Evolutionary conservation across 2,329 filamentous ascomycete species (phyloP).

Genomic region (Helotiales sp.): DNA sequence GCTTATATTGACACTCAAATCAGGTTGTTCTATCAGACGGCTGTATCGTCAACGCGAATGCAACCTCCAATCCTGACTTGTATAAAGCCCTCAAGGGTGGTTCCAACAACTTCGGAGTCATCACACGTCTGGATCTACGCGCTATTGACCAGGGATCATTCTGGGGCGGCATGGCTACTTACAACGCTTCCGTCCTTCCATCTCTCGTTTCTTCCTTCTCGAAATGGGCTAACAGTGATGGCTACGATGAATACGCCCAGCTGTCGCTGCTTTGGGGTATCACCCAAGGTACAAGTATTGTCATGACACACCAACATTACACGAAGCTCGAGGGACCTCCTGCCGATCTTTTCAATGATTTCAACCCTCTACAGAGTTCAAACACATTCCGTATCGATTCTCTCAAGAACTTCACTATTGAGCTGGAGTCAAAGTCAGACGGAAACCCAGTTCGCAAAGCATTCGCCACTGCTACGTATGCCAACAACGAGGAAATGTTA

Average conservation of each 20-base stretch:
- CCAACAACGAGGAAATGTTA: not conserved
- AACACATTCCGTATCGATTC: not conserved
- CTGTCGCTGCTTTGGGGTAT: not conserved
- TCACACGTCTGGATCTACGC: conserved; percentile 16
- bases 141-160: conserved; percentile 12
- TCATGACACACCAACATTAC: not conserved
- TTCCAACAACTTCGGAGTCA: conserved; percentile 12
- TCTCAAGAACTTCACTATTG: not conserved
- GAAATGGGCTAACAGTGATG: not conserved
- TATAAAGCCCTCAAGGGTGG: conserved; percentile 38
- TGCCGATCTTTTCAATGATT: not conserved
- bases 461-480: not conserved
- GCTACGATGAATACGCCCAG: not conserved
- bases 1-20: conserved; percentile 25
- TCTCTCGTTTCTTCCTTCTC: not conserved
- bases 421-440: not conserved
- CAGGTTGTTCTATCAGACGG: conserved; percentile 35
- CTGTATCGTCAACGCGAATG: conserved; percentile 27
- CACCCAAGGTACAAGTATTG: not conserved
- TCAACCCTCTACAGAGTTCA: not conserved
- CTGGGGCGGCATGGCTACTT: conserved; percentile 8
- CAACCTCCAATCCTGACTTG: conserved; percentile 28
- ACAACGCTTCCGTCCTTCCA: not conserved
- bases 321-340: not conserved
- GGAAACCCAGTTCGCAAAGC: not conserved